phyloP scores from a whole-genome alignment of 768 basidiomycete species.

The Tulasnella sp. region DNA sequence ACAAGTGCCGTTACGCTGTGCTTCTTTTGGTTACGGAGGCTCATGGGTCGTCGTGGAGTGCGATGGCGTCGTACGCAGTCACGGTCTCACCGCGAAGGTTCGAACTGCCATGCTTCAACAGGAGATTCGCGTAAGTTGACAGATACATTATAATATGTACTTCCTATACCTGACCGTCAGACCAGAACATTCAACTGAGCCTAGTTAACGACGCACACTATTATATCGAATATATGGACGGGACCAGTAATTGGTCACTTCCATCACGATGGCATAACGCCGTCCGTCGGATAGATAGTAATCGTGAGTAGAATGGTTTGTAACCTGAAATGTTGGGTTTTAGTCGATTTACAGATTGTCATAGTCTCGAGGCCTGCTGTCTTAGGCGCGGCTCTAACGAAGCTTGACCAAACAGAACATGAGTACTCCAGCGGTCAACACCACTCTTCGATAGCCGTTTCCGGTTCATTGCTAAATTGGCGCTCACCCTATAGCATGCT shows the following conservation, averaged over 20 bases:
- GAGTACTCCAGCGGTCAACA: no score
- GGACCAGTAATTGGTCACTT: background rate
- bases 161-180: background rate
- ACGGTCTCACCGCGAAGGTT: background rate
- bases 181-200: background rate
- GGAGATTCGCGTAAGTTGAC: background rate
- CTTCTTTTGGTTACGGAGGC: background rate
- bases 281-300: background rate
- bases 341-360: background rate
- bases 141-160: background rate
- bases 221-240: slow-evolving; percentile 10
- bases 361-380: no score
- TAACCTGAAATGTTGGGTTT: background rate
- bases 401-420: no score
- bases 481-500: background rate
- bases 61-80: background rate
- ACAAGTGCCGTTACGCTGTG: background rate
- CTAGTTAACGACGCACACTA: background rate
- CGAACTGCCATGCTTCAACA: background rate
- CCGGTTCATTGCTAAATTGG: background rate
- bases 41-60: background rate
- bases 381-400: background rate
- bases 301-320: background rate
- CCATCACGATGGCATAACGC: background rate
- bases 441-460: no score